Conservation (phyloP, 1,284 basidiomycete genomes). For the Ustilago tritici region DNA sequence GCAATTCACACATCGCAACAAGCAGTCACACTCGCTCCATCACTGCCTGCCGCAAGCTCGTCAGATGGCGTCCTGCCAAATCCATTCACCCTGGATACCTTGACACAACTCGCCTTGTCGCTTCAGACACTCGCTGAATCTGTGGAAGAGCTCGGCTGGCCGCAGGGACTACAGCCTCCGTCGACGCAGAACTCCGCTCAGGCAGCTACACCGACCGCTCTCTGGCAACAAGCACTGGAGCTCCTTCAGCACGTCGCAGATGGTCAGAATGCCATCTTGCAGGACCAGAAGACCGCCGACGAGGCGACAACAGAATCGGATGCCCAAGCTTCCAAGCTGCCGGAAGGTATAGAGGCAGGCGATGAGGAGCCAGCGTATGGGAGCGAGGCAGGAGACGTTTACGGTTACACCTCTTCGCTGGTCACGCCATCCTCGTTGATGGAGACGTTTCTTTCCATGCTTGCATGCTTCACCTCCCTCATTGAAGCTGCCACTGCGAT, state of each 20-base stretch:
- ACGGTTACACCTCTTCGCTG: conserved; percentile 53
- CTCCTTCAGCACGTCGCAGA: conserved; percentile 31
- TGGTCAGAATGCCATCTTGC: conserved; percentile 31
- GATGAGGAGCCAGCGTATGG: neutral
- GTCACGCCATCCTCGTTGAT: conserved; percentile 49
- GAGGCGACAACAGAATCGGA: neutral
- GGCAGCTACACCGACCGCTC: conserved; percentile 1
- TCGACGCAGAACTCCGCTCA: neutral
- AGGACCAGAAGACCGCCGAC: conserved; percentile 27
- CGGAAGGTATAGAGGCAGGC: neutral
- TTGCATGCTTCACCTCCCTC: conserved; percentile 34
- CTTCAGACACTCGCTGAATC: conserved; percentile 49
- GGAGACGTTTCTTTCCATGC: conserved; percentile 43
- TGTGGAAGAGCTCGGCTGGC: conserved; percentile 50
- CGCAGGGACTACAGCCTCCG: conserved; percentile 14
- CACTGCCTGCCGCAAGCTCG: neutral
- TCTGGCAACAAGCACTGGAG: conserved; percentile 35
- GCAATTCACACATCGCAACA: conserved; percentile 29
- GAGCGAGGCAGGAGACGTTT: conserved; percentile 15
- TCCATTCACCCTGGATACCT: conserved; percentile 50
- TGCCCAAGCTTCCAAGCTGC: neutral
- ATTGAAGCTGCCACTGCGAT: conserved; percentile 30
- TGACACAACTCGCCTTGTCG: conserved; percentile 42
- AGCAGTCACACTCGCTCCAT: conserved; percentile 35
- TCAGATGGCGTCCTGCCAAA: conserved; percentile 27